Conservation (phyloP, 1,284 basidiomycete genomes). For the Phellinidium pouzarii region DNA sequence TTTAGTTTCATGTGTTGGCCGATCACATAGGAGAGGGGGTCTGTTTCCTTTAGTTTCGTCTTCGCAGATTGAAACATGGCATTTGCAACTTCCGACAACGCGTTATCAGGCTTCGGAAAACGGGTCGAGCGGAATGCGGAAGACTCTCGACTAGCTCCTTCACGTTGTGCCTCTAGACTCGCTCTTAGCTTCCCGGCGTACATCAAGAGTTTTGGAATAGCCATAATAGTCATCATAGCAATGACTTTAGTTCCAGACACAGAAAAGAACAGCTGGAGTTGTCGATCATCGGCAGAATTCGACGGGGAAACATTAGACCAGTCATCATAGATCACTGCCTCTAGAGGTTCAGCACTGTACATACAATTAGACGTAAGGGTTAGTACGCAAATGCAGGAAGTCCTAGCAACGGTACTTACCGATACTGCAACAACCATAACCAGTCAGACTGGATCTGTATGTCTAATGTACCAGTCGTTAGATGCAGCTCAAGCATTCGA, state of each 20-base stretch:
- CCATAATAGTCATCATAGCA: constrained; percentile 64
- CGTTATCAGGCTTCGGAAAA: constrained; percentile 63
- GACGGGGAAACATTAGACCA: constrained; percentile 55
- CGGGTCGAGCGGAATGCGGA: constrained; percentile 62
- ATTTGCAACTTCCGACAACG: constrained; percentile 75
- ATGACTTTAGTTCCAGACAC: constrained; percentile 69
- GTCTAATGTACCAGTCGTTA: constrained; percentile 69
- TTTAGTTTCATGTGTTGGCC: constrained; percentile 66
- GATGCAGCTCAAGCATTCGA: constrained; percentile 64
- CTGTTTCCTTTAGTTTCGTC: constrained; percentile 58
- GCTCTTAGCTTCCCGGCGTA: constrained; percentile 67
- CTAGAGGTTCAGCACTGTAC: constrained; percentile 68
- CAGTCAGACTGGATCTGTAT: constrained; percentile 71
- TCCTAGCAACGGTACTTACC: constrained; percentile 39
- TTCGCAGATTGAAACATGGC: constrained; percentile 75
- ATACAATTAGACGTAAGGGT: constrained; percentile 8
- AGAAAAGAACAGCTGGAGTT: constrained; percentile 70
- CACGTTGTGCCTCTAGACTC: constrained; percentile 65
- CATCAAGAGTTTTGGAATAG: constrained; percentile 66
- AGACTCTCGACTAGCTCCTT: constrained; percentile 68
- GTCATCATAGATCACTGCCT: constrained; percentile 74
- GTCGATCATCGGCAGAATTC: constrained; percentile 40
- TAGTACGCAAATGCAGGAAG: constrained; percentile 7
- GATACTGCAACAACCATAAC: constrained; percentile 70
- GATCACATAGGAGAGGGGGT: constrained; percentile 53